Conservation (phyloP, 2,329 filamentous ascomycete species). For the Venturia effusa region DNA sequence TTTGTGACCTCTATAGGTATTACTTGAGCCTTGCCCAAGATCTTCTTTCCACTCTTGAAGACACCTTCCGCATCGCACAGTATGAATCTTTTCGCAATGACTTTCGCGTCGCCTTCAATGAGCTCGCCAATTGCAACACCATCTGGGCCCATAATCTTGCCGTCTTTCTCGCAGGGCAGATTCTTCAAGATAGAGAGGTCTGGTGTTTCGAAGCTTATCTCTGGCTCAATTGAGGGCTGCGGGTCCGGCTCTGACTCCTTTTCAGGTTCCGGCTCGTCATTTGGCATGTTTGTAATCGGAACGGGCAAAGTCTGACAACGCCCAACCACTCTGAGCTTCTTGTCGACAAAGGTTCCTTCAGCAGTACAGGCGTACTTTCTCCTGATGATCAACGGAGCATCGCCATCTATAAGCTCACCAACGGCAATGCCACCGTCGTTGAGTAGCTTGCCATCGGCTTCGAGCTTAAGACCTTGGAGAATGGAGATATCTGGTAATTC, state of each 20-base stretch:
- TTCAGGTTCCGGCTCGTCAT: constrained; percentile 21
- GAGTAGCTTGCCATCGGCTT: constrained; percentile 44
- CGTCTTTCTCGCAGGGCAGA: constrained; percentile 37
- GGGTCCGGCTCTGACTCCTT: constrained; percentile 26
- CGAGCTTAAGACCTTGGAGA: constrained; percentile 44
- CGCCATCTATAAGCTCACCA: constrained; percentile 44
- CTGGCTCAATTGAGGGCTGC: constrained; percentile 33
- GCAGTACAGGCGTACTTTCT: constrained; percentile 2
- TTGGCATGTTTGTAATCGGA: constrained; percentile 29
- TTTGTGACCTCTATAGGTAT: constrained; percentile 26
- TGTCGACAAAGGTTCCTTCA: constrained; percentile 9
- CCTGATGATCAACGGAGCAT: constrained; percentile 31
- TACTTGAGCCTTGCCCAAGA: constrained; percentile 39
- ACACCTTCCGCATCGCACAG: constrained; percentile 38
- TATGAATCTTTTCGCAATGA: constrained; percentile 37
- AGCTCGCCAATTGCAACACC: constrained; percentile 39
- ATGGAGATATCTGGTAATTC: constrained; percentile 33
- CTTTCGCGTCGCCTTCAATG: constrained; percentile 39
- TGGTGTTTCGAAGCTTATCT: constrained; percentile 14
- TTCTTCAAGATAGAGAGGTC: constrained; percentile 39
- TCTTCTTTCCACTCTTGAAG: constrained; percentile 39
- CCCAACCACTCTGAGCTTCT: constrained; percentile 39
- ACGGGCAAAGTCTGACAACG: constrained; percentile 38
- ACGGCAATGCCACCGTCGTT: constrained; percentile 43
- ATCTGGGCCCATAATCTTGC: constrained; percentile 36